Base-by-base conservation (phyloP, 495 filamentous ascomycete species). In the Daldinia concentrica region DNA sequence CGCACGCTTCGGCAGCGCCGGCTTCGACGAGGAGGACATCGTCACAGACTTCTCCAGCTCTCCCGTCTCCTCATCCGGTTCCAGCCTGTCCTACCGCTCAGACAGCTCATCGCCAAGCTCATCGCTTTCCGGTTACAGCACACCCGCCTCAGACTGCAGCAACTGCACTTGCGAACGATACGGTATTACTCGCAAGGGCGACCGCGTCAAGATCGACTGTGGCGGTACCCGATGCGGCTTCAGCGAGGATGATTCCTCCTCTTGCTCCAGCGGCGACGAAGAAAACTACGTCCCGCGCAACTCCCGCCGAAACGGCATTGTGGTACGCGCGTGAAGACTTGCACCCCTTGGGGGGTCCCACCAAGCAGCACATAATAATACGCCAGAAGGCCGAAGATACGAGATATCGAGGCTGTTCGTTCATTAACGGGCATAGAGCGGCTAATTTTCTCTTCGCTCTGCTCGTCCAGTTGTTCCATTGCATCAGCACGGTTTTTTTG, bases 151-250 rank as follows among this genome's bases (percentile, higher is more conserved):
- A 11, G 81, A 82, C 77, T 83, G 79, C 79, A 79, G 80, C 69
- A 80, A 80, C 77, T 98, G 94, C 86, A 90, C 88, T 66, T 97
- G 94, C 81, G 92, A 98, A 74, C 93, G 94, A 84, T 98, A 95
- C 84, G 94, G 94, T 62, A 96, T 98, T 85, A 98, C 94, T 64
- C 92, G 93, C 82, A 89, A 89, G 82, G 94, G 94, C 67, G 91
- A 94, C 77, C 88, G 93, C 63, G 91, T 97, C 87, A 95, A 93
- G 87, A 88, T 97, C 68, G 94, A 97, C 86, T 97, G 94, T 74
- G 93, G 93, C 50, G 94, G 94, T 68, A 83, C 87, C 66, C 89
- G 93, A 77, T 97, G 94, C 79, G 91, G 91, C 65, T 94, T 91
- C 82, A 85, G 86, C 66, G 86, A 89, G 72, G 87, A 85, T 2